Evolutionary conservation across 2,329 filamentous ascomycete species (phyloP).

Genomic region (Claviceps monticola): DNA sequence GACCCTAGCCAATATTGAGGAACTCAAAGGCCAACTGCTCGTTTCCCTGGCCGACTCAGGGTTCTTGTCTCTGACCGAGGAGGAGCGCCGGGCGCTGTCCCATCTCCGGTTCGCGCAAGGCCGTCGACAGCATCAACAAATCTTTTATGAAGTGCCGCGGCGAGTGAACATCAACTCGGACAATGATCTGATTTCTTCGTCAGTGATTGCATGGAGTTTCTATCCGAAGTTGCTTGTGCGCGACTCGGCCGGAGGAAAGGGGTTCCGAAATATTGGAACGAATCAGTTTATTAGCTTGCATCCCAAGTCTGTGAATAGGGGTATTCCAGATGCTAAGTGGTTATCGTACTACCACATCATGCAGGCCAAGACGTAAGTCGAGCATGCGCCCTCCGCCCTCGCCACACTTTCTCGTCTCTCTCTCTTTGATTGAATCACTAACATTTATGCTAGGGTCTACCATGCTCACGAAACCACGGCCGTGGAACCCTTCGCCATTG

Average conservation of each 20-base stretch:
- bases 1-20: constrained; percentile 82
- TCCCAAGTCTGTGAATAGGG: constrained; percentile 79
- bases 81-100: constrained; percentile 57
- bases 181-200: constrained; percentile 65
- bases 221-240: constrained; percentile 83
- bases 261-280: constrained; percentile 82
- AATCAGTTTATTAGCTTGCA: constrained; percentile 83
- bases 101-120: constrained; percentile 47
- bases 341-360: constrained; percentile 96
- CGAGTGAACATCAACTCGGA: constrained; percentile 62
- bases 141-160: constrained; percentile 72
- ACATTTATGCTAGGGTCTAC: constrained; percentile 44
- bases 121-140: constrained; percentile 42
- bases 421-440: not conserved
- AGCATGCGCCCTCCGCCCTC: not conserved
- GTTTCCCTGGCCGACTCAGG: constrained; percentile 76
- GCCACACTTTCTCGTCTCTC: not conserved
- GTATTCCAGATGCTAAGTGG: constrained; percentile 54
- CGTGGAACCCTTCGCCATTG: constrained; percentile 68
- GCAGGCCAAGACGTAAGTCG: constrained; percentile 60
- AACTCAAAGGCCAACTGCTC: constrained; percentile 83
- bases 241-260: constrained; percentile 56
- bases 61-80: constrained; percentile 59
- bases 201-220: constrained; percentile 86
- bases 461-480: constrained; percentile 84